Conservation (phyloP, 139 green algal species). For the Volvox africanus region DNA sequence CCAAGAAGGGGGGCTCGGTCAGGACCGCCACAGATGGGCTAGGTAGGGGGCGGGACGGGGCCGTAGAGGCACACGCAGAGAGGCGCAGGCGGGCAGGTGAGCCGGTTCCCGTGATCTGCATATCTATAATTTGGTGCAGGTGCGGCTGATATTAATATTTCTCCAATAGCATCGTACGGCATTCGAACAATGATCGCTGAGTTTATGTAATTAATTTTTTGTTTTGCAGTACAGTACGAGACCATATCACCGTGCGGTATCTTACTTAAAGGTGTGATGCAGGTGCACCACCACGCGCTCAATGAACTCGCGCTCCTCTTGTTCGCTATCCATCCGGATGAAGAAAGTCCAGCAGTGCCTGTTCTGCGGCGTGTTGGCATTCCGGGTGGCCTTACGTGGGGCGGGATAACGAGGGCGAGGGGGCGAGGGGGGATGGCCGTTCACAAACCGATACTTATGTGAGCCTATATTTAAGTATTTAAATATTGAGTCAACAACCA, state of each 20-base stretch:
- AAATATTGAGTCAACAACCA: too few species aligned
- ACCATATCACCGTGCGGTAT: background rate
- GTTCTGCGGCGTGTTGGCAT: too few species aligned
- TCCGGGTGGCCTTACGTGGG: too few species aligned
- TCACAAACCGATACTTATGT: too few species aligned
- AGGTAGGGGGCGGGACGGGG: background rate
- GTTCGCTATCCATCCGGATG: constrained; percentile 17
- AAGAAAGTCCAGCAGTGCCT: constrained; percentile 44
- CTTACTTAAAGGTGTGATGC: constrained; percentile 41
- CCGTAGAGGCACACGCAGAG: background rate
- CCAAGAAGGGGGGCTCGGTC: background rate
- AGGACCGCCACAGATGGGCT: constrained; percentile 23
- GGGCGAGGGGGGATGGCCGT: too few species aligned
- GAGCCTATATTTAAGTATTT: too few species aligned
- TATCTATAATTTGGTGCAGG: too few species aligned
- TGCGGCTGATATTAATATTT: too few species aligned
- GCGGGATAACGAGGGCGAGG: too few species aligned
- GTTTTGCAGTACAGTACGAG: background rate
- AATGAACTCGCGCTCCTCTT: constrained; percentile 11
- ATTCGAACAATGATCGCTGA: too few species aligned
- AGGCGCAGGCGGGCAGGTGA: background rate
- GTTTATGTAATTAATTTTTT: too few species aligned
- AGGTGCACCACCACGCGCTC: constrained; percentile 36
- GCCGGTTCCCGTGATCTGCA: background rate
- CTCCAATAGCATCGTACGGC: too few species aligned